phyloP scores from a whole-genome alignment of 73 alveolate species.

The Breviolum minutum region DNA sequence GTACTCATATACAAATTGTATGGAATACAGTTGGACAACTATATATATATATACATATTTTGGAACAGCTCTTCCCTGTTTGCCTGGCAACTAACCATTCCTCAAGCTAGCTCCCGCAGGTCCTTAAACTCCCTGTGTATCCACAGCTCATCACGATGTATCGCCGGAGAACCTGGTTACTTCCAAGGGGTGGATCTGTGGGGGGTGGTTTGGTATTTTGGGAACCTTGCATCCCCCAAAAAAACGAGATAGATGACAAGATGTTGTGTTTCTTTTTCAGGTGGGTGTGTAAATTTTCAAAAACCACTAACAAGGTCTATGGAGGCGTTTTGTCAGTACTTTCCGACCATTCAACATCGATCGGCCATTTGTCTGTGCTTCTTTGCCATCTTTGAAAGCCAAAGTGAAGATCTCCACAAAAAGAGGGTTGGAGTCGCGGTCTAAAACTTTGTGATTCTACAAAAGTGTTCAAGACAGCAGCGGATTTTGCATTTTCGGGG shows the following conservation, averaged over 20 bases:
- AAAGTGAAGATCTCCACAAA: too few relatives aligned
- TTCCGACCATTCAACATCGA: too few relatives aligned
- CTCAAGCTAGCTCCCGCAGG: too few relatives aligned
- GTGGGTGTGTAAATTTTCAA: not conserved
- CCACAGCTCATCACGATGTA: constrained; percentile 55
- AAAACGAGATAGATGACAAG: not conserved
- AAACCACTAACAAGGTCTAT: not conserved
- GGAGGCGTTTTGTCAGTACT: too few relatives aligned
- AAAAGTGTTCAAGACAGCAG: too few relatives aligned
- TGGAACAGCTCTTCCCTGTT: not conserved
- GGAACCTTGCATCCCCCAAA: not conserved
- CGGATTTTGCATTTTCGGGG: too few relatives aligned
- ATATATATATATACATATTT: not conserved
- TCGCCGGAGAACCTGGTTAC: not conserved
- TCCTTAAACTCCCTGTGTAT: constrained; percentile 26
- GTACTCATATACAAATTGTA: not conserved
- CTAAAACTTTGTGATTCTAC: too few relatives aligned
- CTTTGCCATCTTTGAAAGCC: too few relatives aligned
- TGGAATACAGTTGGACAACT: too few relatives aligned
- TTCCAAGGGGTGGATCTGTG: not conserved
- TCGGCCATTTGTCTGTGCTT: too few relatives aligned
- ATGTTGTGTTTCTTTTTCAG: not conserved
- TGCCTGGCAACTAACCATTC: not conserved
- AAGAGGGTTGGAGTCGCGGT: too few relatives aligned
- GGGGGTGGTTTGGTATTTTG: not conserved